phyloP scores from a whole-genome alignment of 441 rosid species.

The Cnidoscolus chayamansa region DNA sequence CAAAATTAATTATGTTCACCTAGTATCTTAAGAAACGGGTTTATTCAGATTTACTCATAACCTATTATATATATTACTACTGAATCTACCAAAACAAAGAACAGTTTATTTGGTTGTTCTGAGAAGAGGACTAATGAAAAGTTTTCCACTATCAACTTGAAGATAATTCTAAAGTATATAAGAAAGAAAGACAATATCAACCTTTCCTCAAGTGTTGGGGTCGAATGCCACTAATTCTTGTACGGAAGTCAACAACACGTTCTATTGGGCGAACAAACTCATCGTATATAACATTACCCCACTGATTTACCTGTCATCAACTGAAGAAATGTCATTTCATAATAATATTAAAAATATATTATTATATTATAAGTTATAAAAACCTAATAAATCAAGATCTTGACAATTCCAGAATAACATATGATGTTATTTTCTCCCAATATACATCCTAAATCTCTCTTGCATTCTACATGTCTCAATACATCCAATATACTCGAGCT shows the following conservation, averaged over 20 bases:
- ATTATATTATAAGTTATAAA: background rate
- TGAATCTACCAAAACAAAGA: background rate
- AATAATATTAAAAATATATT: background rate
- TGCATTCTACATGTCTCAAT: background rate
- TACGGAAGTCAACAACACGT: slow-evolving; percentile 81
- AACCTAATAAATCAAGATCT: background rate
- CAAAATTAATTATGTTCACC: background rate
- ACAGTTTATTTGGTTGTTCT: background rate
- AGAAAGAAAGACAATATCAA: slow-evolving; percentile 25
- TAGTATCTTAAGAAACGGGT: background rate
- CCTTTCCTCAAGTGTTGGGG: slow-evolving; percentile 80
- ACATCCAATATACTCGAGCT: background rate
- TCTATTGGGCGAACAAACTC: slow-evolving; percentile 92
- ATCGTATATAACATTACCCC: slow-evolving; percentile 86
- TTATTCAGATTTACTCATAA: background rate
- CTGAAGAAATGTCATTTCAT: slow-evolving; percentile 9
- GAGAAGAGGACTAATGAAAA: background rate
- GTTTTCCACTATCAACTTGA: background rate
- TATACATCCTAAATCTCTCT: background rate
- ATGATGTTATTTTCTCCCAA: background rate
- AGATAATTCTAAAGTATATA: slow-evolving; percentile 7
- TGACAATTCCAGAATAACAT: background rate
- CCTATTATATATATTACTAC: no score
- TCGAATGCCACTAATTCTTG: slow-evolving; percentile 87
- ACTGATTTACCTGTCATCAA: slow-evolving; percentile 71